Base-by-base conservation (phyloP, 768 basidiomycete genomes). In the Collybia sordida region DNA sequence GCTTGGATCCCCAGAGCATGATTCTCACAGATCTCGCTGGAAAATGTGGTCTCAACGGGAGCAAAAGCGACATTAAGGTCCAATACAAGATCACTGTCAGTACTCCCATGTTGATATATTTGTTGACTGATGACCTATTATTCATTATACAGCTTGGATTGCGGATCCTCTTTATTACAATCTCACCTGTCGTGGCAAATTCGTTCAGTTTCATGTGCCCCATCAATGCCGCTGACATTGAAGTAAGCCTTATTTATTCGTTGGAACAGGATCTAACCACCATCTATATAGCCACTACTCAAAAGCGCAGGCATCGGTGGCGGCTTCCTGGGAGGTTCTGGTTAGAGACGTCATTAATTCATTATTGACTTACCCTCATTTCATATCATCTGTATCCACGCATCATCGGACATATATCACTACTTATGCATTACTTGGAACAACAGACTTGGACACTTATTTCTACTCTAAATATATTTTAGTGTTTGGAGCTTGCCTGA, bases 1-100 rank as follows among this genome's bases (percentile, higher is more conserved):
- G 75, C 0, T 59, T 70, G 37, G 79, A 89, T 51, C 83, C 88
- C 7, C 71, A 70, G 34, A 62, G 67, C 25, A 45, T 49, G 5
- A 80, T 92, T 18, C 70, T 93, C n/a, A 25, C 65, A 8, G 86
- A 91, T 61, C 57, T 93, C 21, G 79, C 75, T 2, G 55, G 57
- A 7, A 87, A 83, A 57, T 93, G 90, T 59, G 84, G 85, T 40
- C 57, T 80, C 37, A 52, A 57, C 1, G 80, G 69, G 8, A 49
- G 71, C 23, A 77, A 69, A 52, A 64, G 62, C 3, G 69, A 86
- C 35, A 70, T 93, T 34, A 70, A 64, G 0, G 73, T 93, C 22
- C 60, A 80, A 25, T 90, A 90, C 59, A 80, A 82, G 53, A 79
- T 93, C 36, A 83, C 77, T 50, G 88, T 83, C 47, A 54, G 80